A percentile compares a stretch with the other conserved stretches of the same genome.
phyloP scores from a whole-genome alignment of 352 stramenopile species.

The Phytophthora pluvialis region DNA sequence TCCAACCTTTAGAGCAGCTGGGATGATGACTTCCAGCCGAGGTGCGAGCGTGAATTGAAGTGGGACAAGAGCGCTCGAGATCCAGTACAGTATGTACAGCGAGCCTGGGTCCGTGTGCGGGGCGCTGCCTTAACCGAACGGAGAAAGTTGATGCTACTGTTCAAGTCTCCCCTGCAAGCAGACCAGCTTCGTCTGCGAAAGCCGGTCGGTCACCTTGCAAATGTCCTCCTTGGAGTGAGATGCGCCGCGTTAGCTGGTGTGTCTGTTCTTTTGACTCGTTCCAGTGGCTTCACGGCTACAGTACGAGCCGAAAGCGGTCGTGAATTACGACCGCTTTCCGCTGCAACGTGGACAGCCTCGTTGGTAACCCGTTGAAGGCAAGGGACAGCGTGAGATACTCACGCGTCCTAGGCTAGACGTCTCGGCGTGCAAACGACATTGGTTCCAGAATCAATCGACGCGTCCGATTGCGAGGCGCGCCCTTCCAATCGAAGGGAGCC shows the following conservation, averaged over 20 bases:
- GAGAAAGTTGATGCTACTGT: conserved; percentile 20
- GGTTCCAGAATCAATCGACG: conserved; percentile 24
- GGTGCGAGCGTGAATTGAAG: conserved; percentile 27
- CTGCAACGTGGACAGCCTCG: conserved; percentile 16
- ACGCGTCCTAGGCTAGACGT: conserved; percentile 6
- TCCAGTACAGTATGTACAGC: conserved; percentile 9
- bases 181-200: conserved; percentile 21
- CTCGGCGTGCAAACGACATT: conserved; percentile 22
- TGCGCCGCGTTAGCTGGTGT: conserved; percentile 20
- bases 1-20: conserved; percentile 33
- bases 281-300: background rate
- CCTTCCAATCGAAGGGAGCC: conserved; percentile 30
- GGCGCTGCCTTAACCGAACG: conserved; percentile 3
- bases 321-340: background rate
- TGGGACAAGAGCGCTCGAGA: conserved; percentile 27
- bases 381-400: background rate
- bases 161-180: conserved; percentile 6
- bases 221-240: conserved; percentile 14
- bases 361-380: conserved; percentile 1
- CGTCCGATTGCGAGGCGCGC: conserved; percentile 14
- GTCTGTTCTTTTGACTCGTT: conserved; percentile 12
- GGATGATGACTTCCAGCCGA: conserved; percentile 36
- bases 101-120: conserved; percentile 18
- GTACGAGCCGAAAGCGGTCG: background rate
- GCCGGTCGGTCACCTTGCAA: conserved; percentile 24